A percentile compares a stretch with the other conserved stretches of the same genome.
These are phyloP conservation scores for Tylopilus cervinicoccineus DNA, from an alignment of 768 basidiomycete genomes.

Conservation along the genomic window DNA sequence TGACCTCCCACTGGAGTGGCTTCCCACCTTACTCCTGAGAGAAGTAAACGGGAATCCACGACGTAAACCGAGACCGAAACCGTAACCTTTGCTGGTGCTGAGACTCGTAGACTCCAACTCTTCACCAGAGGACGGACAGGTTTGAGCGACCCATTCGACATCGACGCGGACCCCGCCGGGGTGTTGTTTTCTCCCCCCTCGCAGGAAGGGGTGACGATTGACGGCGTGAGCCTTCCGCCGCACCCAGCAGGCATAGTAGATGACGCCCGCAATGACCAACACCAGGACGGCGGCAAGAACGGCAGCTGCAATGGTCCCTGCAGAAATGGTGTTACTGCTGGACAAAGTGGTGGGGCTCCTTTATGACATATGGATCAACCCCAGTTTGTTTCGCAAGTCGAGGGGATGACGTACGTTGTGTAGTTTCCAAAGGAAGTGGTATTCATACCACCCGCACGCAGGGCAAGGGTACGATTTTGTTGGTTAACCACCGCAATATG, in stretches of 20 bases:
- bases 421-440: constrained; percentile 36
- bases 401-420: constrained; percentile 30
- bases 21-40: constrained; percentile 22
- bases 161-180: constrained; percentile 3
- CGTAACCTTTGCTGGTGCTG: constrained; percentile 32
- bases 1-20: constrained; percentile 17
- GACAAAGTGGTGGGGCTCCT: constrained; percentile 18
- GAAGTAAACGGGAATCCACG: constrained; percentile 24
- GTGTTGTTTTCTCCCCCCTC: not conserved
- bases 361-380: constrained; percentile 6
- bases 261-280: constrained; percentile 40
- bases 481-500: constrained; percentile 53
- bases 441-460: constrained; percentile 49
- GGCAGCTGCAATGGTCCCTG: constrained; percentile 65
- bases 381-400: not conserved
- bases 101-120: constrained; percentile 26
- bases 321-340: constrained; percentile 29
- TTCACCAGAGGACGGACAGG: constrained; percentile 14
- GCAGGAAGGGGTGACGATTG: not conserved
- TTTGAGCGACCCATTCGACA: constrained; percentile 8
- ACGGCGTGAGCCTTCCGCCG: constrained; percentile 42
- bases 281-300: constrained; percentile 53
- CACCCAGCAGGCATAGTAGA: constrained; percentile 44
- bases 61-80: constrained; percentile 31
- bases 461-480: constrained; percentile 46